Percentiles rank a stretch among this genome's conserved stretches.
These are phyloP conservation scores for Pythium aphanidermatum DNA, from an alignment of 352 stramenopile species.

Conservation along the genomic window DNA sequence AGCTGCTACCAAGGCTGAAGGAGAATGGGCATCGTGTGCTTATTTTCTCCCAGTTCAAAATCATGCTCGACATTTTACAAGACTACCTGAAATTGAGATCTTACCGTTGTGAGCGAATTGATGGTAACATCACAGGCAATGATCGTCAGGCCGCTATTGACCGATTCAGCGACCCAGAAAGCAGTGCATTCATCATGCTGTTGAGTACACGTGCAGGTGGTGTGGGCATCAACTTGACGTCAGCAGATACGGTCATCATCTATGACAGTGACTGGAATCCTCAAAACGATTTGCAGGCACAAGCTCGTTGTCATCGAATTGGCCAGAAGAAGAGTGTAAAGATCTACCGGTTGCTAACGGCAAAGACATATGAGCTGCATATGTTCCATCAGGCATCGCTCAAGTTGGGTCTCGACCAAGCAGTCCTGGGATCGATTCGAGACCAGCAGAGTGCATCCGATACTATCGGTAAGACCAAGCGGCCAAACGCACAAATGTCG, in stretches of 20 bases:
- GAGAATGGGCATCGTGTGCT: conserved; percentile 95
- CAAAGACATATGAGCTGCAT: conserved; percentile 91
- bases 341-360: conserved; percentile 89
- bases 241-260: conserved; percentile 88
- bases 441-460: conserved; percentile 36
- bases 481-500: conserved; percentile 46
- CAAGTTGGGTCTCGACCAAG: conserved; percentile 90
- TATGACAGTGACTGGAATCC: conserved; percentile 99
- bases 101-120: conserved; percentile 97
- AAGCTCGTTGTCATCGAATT: conserved; percentile 90
- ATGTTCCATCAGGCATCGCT: conserved; percentile 92
- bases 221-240: conserved; percentile 97
- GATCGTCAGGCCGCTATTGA: conserved; percentile 94
- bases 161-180: conserved; percentile 72
- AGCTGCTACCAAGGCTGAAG: conserved; percentile 95
- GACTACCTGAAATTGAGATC: conserved; percentile 93
- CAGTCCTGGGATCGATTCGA: conserved; percentile 85
- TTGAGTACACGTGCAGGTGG: conserved; percentile 97
- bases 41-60: conserved; percentile 99
- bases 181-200: conserved; percentile 93
- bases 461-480: conserved; percentile 27
- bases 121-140: conserved; percentile 97
- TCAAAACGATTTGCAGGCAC: conserved; percentile 92
- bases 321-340: conserved; percentile 92
- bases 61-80: conserved; percentile 99